Conservation (phyloP, 768 basidiomycete species). For the Tylopilus rubrobrunneus region DNA sequence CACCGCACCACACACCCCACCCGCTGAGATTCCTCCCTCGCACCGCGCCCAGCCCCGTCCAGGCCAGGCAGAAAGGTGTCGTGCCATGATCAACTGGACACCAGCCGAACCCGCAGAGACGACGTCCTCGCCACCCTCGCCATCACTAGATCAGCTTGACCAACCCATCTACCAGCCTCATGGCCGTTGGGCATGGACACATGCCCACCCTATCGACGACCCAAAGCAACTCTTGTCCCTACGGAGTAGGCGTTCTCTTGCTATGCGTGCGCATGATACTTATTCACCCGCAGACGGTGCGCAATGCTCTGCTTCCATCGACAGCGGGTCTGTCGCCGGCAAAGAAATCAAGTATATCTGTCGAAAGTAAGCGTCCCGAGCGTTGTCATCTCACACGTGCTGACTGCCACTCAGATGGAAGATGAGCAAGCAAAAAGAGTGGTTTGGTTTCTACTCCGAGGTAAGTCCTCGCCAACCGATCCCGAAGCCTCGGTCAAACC, state of each 20-base stretch:
- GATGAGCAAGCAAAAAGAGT: conserved; percentile 27
- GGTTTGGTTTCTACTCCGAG: conserved; percentile 41
- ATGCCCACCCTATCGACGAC: conserved; percentile 24
- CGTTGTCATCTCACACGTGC: background rate
- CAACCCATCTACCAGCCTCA: conserved; percentile 30
- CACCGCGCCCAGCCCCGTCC: conserved; percentile 16
- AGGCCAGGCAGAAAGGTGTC: conserved; percentile 23
- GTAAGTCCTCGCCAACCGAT: conserved; percentile 22
- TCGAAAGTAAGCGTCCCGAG: conserved; percentile 29
- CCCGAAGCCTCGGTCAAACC: conserved; percentile 6
- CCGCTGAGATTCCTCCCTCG: background rate
- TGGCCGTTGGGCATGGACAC: conserved; percentile 32
- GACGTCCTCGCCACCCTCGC: background rate
- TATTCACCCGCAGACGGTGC: conserved; percentile 28
- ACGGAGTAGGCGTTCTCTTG: conserved; percentile 16
- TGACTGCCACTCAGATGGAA: conserved; percentile 30
- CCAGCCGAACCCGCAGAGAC: background rate
- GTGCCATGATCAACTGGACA: conserved; percentile 29
- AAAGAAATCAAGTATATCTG: conserved; percentile 33
- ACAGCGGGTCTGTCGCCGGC: conserved; percentile 29
- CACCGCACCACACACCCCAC: conserved; percentile 23
- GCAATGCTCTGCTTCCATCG: conserved; percentile 37
- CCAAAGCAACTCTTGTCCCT: conserved; percentile 26
- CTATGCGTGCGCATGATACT: background rate
- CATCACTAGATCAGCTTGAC: conserved; percentile 10